Percentiles rank a stretch among this genome's conserved stretches.
These are phyloP conservation scores for Przewalskia tangutica DNA, from an alignment of 257 asterid genomes.

Conservation along the genomic window DNA sequence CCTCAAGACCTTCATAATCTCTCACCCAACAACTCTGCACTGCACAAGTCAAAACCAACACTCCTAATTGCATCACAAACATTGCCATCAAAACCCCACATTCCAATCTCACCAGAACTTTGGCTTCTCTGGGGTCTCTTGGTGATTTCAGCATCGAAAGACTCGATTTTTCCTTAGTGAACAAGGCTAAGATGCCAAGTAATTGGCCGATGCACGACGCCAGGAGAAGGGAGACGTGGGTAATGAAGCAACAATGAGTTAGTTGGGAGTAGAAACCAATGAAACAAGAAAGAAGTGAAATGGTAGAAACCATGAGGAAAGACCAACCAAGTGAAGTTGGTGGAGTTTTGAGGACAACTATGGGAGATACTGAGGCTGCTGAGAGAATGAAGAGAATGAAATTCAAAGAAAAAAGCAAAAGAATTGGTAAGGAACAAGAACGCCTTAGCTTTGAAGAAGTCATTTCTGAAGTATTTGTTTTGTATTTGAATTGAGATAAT, in stretches of 20 bases:
- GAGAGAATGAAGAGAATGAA: slow-evolving; percentile 68
- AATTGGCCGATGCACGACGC: slow-evolving; percentile 48
- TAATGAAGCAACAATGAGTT: slow-evolving; percentile 45
- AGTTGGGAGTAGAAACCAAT: slow-evolving; percentile 63
- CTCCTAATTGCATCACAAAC: slow-evolving; percentile 61
- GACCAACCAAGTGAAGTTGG: slow-evolving; percentile 71
- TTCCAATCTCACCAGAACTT: slow-evolving; percentile 59
- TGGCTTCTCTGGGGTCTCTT: slow-evolving; percentile 60
- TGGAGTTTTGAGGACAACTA: slow-evolving; percentile 44
- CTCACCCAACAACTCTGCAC: slow-evolving; percentile 51
- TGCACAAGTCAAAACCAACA: slow-evolving; percentile 36
- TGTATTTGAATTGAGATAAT: neutral
- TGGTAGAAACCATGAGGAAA: slow-evolving; percentile 40
- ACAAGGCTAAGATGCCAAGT: slow-evolving; percentile 46
- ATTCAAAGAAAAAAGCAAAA: slow-evolving; percentile 50
- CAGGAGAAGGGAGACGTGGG: slow-evolving; percentile 53
- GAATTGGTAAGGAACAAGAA: slow-evolving; percentile 47
- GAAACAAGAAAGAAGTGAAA: slow-evolving; percentile 48
- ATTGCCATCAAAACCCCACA: slow-evolving; percentile 71
- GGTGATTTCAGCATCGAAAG: slow-evolving; percentile 37
- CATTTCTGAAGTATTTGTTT: slow-evolving; percentile 11
- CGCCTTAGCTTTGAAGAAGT: slow-evolving; percentile 42
- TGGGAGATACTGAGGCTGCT: slow-evolving; percentile 62
- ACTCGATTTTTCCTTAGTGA: slow-evolving; percentile 48
- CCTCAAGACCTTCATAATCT: slow-evolving; percentile 45